Evolutionary conservation across 2,329 filamentous ascomycete genomes (phyloP).

Genomic region (Cladophialophora immunda): DNA sequence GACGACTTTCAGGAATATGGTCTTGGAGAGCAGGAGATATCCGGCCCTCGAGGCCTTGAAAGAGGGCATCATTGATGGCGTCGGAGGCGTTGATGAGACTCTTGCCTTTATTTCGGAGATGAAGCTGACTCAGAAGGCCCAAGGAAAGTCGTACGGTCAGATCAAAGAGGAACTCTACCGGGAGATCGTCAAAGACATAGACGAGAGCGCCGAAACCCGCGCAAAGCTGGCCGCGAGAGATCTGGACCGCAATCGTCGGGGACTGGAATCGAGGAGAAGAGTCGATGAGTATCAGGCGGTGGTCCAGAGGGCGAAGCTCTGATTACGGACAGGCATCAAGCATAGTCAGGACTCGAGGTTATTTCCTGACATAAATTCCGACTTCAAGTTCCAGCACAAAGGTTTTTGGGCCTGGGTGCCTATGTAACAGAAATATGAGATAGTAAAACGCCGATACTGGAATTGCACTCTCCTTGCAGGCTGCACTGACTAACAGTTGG

Average conservation of each 20-base stretch:
- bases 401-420: not conserved
- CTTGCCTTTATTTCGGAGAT: slow-evolving; percentile 67
- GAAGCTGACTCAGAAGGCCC: slow-evolving; percentile 68
- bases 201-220: slow-evolving; percentile 56
- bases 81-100: slow-evolving; percentile 72
- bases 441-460: not conserved
- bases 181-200: slow-evolving; percentile 64
- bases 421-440: not conserved
- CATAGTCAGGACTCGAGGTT: not conserved
- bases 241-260: slow-evolving; percentile 51
- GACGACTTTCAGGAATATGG: slow-evolving; percentile 67
- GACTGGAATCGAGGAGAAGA: slow-evolving; percentile 55
- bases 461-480: not conserved
- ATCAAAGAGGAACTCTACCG: slow-evolving; percentile 81
- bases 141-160: slow-evolving; percentile 72
- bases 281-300: slow-evolving; percentile 62
- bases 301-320: slow-evolving; percentile 54
- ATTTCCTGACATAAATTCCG: too few relatives aligned
- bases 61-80: slow-evolving; percentile 72
- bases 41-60: slow-evolving; percentile 69
- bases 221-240: slow-evolving; percentile 60
- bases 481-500: not conserved
- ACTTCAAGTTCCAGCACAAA: too few relatives aligned
- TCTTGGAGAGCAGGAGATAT: slow-evolving; percentile 78
- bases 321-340: slow-evolving; percentile 14